Evolutionary conservation across 768 basidiomycete genomes (phyloP), one percentile per base, ranked within the genome.

Genomic region (Tylopilus sp.): DNA sequence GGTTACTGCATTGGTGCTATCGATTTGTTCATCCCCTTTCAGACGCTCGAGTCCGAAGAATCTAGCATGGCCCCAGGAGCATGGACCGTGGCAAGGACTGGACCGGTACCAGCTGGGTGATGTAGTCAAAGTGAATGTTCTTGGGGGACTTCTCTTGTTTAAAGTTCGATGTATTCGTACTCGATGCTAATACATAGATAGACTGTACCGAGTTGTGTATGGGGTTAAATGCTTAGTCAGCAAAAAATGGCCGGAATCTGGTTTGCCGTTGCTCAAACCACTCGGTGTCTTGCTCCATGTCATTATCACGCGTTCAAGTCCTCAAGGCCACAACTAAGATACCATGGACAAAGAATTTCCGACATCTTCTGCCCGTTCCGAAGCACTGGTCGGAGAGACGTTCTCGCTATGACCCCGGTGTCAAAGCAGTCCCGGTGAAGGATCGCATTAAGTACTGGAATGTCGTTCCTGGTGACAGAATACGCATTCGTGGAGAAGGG

Each of bases 381-480:
- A 78, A 79, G 54, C 71, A 73, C 56, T 82, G 78, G 76, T 46
- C 69, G 48, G 75, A 78, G 62, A 74, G 76, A 46, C 64, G 63
- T 55, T 71, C 74, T 14, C 76, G 73, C 56, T 68, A 71, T 40
- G 79, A 80, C 65, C 58, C 72, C 0, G 54, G 50, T 11, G 41
- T 73, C 49, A 87, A 87, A 65, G 78, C 79, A 36, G 83, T 81
- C 41, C 76, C 78, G 13, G 78, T 81, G 12, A 76, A 77, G 52
- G 85, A 90, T 62, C 78, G 91, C 43, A 87, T 93, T 48, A 87
- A 89, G 67, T 82, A 81, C 64, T 93, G 91, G 91, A 93, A 92
- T 64, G 80, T 93, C 55, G 85, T 90, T 30, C 89, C 92, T 6
- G 91, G 91, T 8, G 91, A 93, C 72, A 80, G 78, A 49, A 82